A percentile compares a stretch with the other conserved stretches of the same genome.
Evolutionary conservation across 176 grass and related monocot species (phyloP).

Genomic region (Oryza brachyantha): DNA sequence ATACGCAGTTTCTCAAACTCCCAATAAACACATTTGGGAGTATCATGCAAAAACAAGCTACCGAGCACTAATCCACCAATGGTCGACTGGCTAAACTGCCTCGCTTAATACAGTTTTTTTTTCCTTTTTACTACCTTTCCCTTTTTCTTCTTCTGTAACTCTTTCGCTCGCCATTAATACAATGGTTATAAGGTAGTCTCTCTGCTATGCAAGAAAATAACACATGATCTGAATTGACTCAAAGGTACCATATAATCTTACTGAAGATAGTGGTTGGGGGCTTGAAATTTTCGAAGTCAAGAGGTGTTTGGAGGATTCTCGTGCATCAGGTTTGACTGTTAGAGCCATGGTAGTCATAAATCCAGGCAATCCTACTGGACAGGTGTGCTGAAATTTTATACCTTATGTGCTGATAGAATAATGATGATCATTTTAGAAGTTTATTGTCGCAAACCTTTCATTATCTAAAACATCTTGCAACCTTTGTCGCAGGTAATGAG

Average conservation of each 20-base stretch:
- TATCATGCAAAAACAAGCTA: background rate
- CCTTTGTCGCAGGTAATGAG: slow-evolving; percentile 43
- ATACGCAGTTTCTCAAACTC: background rate
- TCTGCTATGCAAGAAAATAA: background rate
- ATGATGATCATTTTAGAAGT: background rate
- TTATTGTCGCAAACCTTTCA: slow-evolving; percentile 2
- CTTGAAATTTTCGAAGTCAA: slow-evolving; percentile 76
- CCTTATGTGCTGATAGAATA: background rate
- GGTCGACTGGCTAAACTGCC: too few species aligned
- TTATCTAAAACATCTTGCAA: background rate
- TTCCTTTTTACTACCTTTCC: background rate
- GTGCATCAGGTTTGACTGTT: slow-evolving; percentile 51
- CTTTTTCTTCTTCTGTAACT: background rate
- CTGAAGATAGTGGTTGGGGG: slow-evolving; percentile 51
- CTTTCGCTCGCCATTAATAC: too few species aligned
- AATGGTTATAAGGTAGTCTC: too few species aligned
- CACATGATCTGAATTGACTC: background rate
- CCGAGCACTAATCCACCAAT: too few species aligned
- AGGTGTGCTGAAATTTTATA: slow-evolving; percentile 25
- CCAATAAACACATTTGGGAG: background rate
- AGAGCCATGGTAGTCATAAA: slow-evolving; percentile 76
- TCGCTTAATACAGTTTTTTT: background rate
- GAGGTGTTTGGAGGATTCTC: slow-evolving; percentile 54
- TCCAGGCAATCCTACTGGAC: slow-evolving; percentile 78
- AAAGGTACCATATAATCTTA: slow-evolving; percentile 66